These are phyloP conservation scores for Phylloporus rhodoxanthus DNA, from an alignment of 768 basidiomycete genomes.

Conservation along the genomic window DNA sequence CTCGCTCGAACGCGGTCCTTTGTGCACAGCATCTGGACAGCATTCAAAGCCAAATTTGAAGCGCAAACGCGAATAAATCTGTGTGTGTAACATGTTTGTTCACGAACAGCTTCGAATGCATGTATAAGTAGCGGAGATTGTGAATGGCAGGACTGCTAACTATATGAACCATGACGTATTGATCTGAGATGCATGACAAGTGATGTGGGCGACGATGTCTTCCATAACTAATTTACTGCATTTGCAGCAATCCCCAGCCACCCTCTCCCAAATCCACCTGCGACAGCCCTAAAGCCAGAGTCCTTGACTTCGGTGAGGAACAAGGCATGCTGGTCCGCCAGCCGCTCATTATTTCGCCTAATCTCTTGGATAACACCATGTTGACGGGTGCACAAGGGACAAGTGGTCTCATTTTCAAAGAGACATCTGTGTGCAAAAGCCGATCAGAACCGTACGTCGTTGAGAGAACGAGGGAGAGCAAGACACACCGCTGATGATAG, in stretches of 20 bases:
- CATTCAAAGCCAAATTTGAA: constrained; percentile 38
- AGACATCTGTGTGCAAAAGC: constrained; percentile 54
- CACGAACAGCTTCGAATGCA: neutral
- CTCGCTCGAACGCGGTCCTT: constrained; percentile 54
- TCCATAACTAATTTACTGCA: neutral
- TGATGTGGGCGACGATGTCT: neutral
- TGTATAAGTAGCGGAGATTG: neutral
- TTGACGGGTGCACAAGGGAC: constrained; percentile 81
- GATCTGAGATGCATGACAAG: neutral
- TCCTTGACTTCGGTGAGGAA: constrained; percentile 73
- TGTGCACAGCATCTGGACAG: constrained; percentile 38
- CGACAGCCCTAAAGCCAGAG: constrained; percentile 64
- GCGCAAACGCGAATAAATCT: constrained; percentile 41
- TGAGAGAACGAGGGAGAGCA: constrained; percentile 1
- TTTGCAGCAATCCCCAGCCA: constrained; percentile 33
- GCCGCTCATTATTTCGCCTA: constrained; percentile 72
- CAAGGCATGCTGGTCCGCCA: constrained; percentile 77
- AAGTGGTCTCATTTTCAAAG: constrained; percentile 84
- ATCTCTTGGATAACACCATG: constrained; percentile 90
- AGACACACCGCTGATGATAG: constrained; percentile 80
- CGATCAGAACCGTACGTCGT: neutral
- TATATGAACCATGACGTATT: neutral
- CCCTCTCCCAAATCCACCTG: constrained; percentile 64
- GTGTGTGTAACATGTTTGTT: neutral
- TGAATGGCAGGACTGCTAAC: neutral